These are phyloP conservation scores for Oxyria digyna DNA, from an alignment of 148 eudicot species.

Conservation along the genomic window DNA sequence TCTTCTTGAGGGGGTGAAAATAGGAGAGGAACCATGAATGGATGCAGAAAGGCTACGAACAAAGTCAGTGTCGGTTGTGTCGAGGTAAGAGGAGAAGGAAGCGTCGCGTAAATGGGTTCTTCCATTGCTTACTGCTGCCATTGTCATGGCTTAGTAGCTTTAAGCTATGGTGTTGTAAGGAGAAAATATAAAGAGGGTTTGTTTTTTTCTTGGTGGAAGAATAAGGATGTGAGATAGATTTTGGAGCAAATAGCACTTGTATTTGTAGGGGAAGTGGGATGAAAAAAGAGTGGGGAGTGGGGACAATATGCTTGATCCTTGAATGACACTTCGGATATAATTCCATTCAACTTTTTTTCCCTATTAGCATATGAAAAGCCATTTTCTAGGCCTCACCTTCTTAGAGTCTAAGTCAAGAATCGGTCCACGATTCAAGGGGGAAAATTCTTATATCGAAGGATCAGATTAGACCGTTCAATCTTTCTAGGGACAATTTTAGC, in stretches of 20 bases:
- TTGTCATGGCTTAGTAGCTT: conserved; percentile 18
- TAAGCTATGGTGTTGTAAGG: background rate
- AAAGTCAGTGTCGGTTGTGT: conserved; percentile 37
- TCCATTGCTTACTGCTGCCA: conserved; percentile 14
- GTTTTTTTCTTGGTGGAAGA: background rate
- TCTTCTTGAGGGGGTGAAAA: conserved; percentile 4
- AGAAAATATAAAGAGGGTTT: background rate
- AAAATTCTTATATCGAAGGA: no score
- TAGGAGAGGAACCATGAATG: conserved; percentile 18
- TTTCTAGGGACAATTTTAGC: no score
- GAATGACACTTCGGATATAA: background rate
- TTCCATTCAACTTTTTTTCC: background rate
- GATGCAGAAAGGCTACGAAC: conserved; percentile 28
- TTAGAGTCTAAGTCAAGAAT: no score
- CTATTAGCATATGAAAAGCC: background rate
- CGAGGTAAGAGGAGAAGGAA: conserved; percentile 65
- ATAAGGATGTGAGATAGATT: background rate
- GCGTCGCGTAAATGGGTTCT: conserved; percentile 38
- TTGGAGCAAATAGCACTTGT: conserved; percentile 4
- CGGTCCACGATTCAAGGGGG: no score
- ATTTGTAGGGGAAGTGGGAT: conserved; percentile 6
- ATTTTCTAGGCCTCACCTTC: background rate
- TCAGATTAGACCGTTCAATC: no score
- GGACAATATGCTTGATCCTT: conserved; percentile 1
- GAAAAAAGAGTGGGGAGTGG: conserved; percentile 7